Evolutionary conservation across 306 rosid species (phyloP), one percentile per base, ranked within the genome.

Genomic region (Cucurbita ficifolia): DNA sequence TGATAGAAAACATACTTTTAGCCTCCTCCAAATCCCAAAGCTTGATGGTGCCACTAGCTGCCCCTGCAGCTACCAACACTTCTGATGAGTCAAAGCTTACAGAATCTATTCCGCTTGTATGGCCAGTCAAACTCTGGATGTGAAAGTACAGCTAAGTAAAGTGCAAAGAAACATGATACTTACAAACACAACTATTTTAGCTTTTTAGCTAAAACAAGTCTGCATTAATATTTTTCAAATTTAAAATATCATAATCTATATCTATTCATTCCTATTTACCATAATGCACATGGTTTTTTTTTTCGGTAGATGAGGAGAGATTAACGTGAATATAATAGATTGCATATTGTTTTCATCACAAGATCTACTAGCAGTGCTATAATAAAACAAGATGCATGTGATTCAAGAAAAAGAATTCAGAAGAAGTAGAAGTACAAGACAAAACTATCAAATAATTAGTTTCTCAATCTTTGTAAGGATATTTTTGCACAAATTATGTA

Each of bases 1-100:
- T 35, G 76, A 75, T 40, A 74, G 24, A 81, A 80, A 62, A 43
- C 96, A 77, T 91, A 94, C 99, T 91, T 82, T 94, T 94, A 58
- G 97, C 99, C 86, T 94, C 99, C 84, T 94, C 96, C 76, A 94
- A 84, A 85, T 94, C 99, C 99, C 99, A 94, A 70, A 94, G 97
- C 86, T 94, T 94, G 78, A 94, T 89, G 22, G 99, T 94, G 46
- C 99, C 99, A 81, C 95, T 94, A 18, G 99, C 99, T 77, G 99
- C 96, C 74, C 99, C 99, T 50, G 97, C 99, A 56, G 99, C 99
- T 55, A 94, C 96, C 81, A 94, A 82, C 72, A 94, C 96, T 86
- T 94, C 99, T 52, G 90, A 91, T 67, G 96, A 89, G 83, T 94
- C 99, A 85, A 94, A 94, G 87, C 89, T 81, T 65, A 91, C 97